Evolutionary conservation across 495 filamentous ascomycete genomes (phyloP).

Genomic region (Aspergillus ellipticus): DNA sequence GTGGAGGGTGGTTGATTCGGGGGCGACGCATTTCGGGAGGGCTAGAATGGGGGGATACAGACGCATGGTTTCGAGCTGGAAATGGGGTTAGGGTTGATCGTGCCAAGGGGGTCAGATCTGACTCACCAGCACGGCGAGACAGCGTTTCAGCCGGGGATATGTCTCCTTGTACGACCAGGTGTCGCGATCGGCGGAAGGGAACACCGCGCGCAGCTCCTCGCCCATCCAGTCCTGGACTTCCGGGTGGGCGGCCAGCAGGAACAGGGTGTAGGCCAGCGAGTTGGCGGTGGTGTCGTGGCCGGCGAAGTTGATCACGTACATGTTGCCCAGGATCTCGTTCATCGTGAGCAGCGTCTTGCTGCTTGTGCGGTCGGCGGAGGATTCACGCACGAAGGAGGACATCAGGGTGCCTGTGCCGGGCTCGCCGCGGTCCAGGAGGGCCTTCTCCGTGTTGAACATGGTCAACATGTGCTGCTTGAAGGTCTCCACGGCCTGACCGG

Average conservation of each 20-base stretch:
- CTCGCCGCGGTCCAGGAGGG: not conserved
- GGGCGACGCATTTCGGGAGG: constrained; percentile 1
- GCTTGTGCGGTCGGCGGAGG: not conserved
- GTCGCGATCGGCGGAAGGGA: no score
- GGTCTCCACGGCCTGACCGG: not conserved
- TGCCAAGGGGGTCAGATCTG: not conserved
- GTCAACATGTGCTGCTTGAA: constrained; percentile 3
- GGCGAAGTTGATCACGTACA: constrained; percentile 55
- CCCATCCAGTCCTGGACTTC: constrained; percentile 39
- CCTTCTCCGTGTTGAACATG: constrained; percentile 3
- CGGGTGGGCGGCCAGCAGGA: constrained; percentile 35
- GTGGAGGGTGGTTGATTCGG: not conserved
- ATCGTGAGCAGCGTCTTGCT: not conserved
- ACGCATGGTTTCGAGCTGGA: constrained; percentile 6
- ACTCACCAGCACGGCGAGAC: not conserved
- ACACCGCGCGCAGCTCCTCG: constrained; percentile 25
- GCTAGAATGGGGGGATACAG: not conserved
- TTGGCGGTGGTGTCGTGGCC: constrained; percentile 48
- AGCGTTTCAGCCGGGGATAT: constrained; percentile 1
- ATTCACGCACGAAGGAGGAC: constrained; percentile 4
- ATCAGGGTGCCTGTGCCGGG: constrained; percentile 1
- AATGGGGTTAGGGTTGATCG: not conserved
- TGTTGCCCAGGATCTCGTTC: not conserved
- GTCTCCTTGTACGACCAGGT: not conserved
- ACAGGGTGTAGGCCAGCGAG: constrained; percentile 35